Evolutionary conservation across 352 stramenopile genomes (phyloP), one percentile per base, ranked within the genome.

Genomic region (Aphanomyces stellatus): DNA sequence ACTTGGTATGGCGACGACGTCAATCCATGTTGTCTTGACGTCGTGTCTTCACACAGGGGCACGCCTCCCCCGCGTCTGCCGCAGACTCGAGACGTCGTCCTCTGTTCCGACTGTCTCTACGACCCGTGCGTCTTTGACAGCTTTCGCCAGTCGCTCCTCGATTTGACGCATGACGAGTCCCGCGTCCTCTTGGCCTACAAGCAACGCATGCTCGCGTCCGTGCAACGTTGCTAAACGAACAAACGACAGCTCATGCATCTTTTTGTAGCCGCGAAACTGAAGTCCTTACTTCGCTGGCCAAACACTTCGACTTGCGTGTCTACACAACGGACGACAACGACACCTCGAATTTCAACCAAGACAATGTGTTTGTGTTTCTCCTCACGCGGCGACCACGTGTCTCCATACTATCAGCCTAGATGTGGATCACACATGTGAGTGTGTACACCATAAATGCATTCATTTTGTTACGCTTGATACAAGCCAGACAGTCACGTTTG

Each of bases 41-140:
- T 6, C 37, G 46, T 13, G 43, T 62, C 28, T 34, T 57, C 5
- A 42, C 17, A 28, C 55, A 65, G 55, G 34, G 56, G 34, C 5
- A 11, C 19, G 4, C 7, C 30, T 1, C 30, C 46, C 8, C 61
- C 42, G 15, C n/a, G 3, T 56, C 34, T 0, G 19, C 30, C 4
- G 17, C 17, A 51, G 15, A 7, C n/a, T 10, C 72, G 41, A 3
- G 69, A 76, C 10, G 68, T 78, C n/a, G 60, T 85, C 10, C 43
- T 87, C 2, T 81, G 75, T 53, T 88, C 82, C 15, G 82, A 91
- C 61, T 91, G 82, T 24, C 63, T 90, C 40, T 91, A 91, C 62
- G 82, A 91, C 8, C 72, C 74, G 0, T 61, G 48, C 11, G 63
- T 74, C 17, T 83, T 82, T 60, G 63, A 62, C 1, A 65, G 73